A percentile compares a stretch with the other conserved stretches of the same genome.
phyloP scores from a whole-genome alignment of 805 yeast species.

The Wickerhamiella parazyma region DNA sequence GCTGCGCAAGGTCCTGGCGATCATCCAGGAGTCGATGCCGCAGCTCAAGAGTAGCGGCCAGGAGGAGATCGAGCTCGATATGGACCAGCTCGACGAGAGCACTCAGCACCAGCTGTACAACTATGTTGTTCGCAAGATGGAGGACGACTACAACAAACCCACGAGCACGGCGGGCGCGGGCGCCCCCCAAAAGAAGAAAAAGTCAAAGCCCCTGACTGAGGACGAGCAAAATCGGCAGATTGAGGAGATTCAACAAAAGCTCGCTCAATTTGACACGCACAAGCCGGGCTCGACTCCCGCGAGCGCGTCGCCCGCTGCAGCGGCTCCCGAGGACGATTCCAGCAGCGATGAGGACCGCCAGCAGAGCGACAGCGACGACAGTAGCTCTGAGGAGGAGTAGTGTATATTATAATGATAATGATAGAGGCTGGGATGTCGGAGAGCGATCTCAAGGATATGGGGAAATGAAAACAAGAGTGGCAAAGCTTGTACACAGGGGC shows the following conservation, averaged over 20 bases:
- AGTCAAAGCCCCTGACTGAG: slow-evolving; percentile 46
- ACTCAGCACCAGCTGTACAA: slow-evolving; percentile 75
- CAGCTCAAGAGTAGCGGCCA: slow-evolving; percentile 45
- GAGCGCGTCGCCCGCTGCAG: slow-evolving; percentile 4
- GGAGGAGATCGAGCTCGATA: slow-evolving; percentile 92
- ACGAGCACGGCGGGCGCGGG: slow-evolving; percentile 8
- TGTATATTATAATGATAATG: not conserved
- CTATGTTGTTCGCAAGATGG: slow-evolving; percentile 41
- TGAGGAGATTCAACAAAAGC: slow-evolving; percentile 56
- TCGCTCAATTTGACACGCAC: slow-evolving; percentile 49
- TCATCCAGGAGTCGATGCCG: slow-evolving; percentile 66
- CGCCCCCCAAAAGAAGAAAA: slow-evolving; percentile 28
- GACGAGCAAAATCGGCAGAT: slow-evolving; percentile 56
- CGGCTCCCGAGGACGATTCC: slow-evolving; percentile 16
- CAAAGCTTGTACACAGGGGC: too few species aligned
- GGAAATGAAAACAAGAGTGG: too few species aligned
- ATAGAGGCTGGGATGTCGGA: not conserved
- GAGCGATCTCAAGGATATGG: too few species aligned
- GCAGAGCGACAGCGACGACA: slow-evolving; percentile 22
- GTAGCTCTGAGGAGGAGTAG: slow-evolving; percentile 27
- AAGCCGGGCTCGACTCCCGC: slow-evolving; percentile 16
- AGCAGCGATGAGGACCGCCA: slow-evolving; percentile 19
- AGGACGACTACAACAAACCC: slow-evolving; percentile 6
- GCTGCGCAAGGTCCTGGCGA: slow-evolving; percentile 67
- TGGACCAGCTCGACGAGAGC: slow-evolving; percentile 77